Evolutionary conservation across 495 filamentous ascomycete species (phyloP), one percentile per base, ranked within the genome.

Genomic region (Penicillium angulare): DNA sequence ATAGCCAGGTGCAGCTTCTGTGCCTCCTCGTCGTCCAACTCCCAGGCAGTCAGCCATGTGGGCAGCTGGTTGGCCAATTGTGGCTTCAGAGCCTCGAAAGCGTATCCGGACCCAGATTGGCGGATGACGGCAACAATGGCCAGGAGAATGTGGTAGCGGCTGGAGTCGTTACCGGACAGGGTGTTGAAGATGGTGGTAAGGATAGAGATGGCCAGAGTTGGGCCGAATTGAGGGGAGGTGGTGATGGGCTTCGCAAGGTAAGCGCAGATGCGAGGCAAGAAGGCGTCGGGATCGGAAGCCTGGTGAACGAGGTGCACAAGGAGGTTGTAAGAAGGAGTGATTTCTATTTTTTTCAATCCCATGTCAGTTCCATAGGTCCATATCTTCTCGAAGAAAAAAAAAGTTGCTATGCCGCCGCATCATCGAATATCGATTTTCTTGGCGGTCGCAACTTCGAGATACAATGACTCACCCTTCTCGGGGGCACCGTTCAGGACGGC

Each of bases 181-280:
- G 95, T 88, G 76, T 99, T 99, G 87, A 97, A 99, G 69, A 99
- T 81, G 49, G 91, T 96, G 63, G 89, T 90, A 53, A 99, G 83
- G 48, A 90, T 86, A 52, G 86, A 87, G 57, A 96, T 86, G 45
- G 89, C 85, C 49, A 99, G 79, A 33, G 87, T 85, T 47, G 87
- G 79, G 50, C 92, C 91, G 67, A 95, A 90, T 59, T 80, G 72
- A 27, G 90, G 86, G 7, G 92, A 95, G 40, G 88, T 89, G 26
- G 85, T 80, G 63, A 97, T 85, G 50, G 93, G 93, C 63, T 84
- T 85, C 49, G 84, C 85, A 59, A 97, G 89, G 71, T 92, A 88
- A 53, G 83, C 76, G 78, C 93, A 97, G 58, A 99, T 82, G 57
- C 77, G 79, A 40, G 90, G 85, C 22, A 99, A 87, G 75, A 91